Evolutionary conservation across 2,329 filamentous ascomycete species (phyloP).

Genomic region (Phialemoniopsis sp.): DNA sequence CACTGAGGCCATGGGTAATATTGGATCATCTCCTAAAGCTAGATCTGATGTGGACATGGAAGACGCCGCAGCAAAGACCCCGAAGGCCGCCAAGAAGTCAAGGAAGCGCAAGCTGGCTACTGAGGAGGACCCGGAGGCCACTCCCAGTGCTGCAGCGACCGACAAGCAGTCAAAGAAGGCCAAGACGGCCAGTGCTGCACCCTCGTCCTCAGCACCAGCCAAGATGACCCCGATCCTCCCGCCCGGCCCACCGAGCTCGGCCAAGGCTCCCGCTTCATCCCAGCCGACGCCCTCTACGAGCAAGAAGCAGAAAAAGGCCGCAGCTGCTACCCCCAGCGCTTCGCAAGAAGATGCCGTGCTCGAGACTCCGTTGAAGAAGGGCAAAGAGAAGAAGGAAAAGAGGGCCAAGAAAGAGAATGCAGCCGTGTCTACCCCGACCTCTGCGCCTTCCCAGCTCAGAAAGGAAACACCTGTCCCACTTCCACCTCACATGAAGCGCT

Average conservation of each 20-base stretch:
- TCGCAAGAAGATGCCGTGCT: no score
- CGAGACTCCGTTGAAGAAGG: neutral
- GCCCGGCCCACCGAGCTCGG: neutral
- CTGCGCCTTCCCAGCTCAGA: neutral
- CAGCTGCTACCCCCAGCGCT: no score
- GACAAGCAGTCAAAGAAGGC: slow-evolving; percentile 30
- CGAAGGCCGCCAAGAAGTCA: slow-evolving; percentile 10
- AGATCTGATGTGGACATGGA: slow-evolving; percentile 30
- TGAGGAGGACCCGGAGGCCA: slow-evolving; percentile 13
- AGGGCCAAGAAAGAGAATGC: slow-evolving; percentile 3
- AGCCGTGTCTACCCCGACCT: neutral
- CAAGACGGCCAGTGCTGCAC: slow-evolving; percentile 13
- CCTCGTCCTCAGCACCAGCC: slow-evolving; percentile 3
- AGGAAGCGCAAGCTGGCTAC: slow-evolving; percentile 34
- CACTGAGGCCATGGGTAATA: slow-evolving; percentile 20
- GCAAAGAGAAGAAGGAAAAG: slow-evolving; percentile 6
- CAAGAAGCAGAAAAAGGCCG: neutral
- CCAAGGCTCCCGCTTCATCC: neutral
- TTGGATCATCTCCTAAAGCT: slow-evolving; percentile 20
- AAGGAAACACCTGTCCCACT: slow-evolving; percentile 13
- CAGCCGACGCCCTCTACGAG: slow-evolving; percentile 1
- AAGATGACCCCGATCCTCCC: slow-evolving; percentile 16
- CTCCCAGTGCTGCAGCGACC: slow-evolving; percentile 9
- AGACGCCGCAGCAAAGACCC: slow-evolving; percentile 35
- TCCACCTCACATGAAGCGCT: slow-evolving; percentile 1